phyloP scores from a whole-genome alignment of 345 rosid genomes.

The Zanthoxylum bungeanum region DNA sequence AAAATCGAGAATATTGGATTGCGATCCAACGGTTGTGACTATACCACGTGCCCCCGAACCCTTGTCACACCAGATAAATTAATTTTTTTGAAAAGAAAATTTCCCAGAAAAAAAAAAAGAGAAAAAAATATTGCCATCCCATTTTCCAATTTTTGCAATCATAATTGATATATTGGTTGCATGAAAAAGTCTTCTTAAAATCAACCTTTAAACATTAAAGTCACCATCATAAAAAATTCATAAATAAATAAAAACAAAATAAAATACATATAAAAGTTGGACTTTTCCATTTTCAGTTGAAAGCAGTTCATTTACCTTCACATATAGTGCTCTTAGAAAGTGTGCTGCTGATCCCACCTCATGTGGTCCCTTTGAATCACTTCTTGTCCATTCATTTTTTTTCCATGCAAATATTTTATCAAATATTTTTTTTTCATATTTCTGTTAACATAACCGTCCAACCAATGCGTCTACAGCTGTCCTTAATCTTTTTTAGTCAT shows the following conservation, averaged over 20 bases:
- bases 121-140: no score
- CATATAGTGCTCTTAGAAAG: conserved; percentile 39
- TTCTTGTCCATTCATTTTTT: neutral
- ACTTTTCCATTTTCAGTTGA: neutral
- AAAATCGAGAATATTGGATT: no score
- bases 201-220: conserved; percentile 9
- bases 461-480: conserved; percentile 38
- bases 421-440: neutral
- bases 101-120: no score
- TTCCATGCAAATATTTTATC: neutral
- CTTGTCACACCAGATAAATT: no score
- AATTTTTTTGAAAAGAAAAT: no score
- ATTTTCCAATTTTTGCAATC: no score
- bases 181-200: conserved; percentile 3
- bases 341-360: conserved; percentile 25
- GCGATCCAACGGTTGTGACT: no score
- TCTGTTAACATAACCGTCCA: conserved; percentile 31
- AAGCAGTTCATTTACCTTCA: conserved; percentile 14
- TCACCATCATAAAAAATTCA: neutral
- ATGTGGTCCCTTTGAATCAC: conserved; percentile 21
- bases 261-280: neutral
- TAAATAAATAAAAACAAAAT: neutral
- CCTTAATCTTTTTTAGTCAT: neutral
- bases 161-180: conserved; percentile 1
- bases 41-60: no score